Percentiles rank a stretch among this genome's conserved stretches.
Evolutionary conservation across 805 yeast species (phyloP).

Genomic region (Yueomyces sinensis): DNA sequence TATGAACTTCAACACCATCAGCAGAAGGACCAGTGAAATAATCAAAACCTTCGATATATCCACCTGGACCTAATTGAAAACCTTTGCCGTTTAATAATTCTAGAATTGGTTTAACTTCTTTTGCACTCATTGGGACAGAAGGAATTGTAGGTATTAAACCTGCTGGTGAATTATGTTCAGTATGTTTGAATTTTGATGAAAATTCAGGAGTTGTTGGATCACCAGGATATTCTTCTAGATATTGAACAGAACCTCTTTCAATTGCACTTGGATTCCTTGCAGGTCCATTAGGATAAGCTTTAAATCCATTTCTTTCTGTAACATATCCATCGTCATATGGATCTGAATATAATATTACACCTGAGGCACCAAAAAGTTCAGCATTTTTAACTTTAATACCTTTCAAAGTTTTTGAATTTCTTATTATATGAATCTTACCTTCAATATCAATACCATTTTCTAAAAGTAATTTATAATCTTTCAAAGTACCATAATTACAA

Average conservation of each 20-base stretch:
- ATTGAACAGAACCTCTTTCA: constrained; percentile 49
- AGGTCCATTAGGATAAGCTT: constrained; percentile 49
- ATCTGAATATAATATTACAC: constrained; percentile 34
- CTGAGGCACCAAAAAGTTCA: constrained; percentile 47
- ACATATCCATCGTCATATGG: constrained; percentile 43
- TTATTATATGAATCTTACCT: constrained; percentile 46
- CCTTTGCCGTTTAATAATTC: constrained; percentile 27
- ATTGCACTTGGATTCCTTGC: constrained; percentile 51
- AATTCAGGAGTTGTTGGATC: constrained; percentile 72
- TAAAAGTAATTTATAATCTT: constrained; percentile 37
- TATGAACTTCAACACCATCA: constrained; percentile 18
- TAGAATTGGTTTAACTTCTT: constrained; percentile 31
- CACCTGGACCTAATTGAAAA: constrained; percentile 25
- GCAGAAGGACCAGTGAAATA: constrained; percentile 37
- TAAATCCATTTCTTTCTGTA: constrained; percentile 41
- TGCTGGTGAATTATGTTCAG: constrained; percentile 29
- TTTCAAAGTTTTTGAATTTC: constrained; percentile 36
- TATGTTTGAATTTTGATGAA: constrained; percentile 33
- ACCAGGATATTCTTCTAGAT: constrained; percentile 49
- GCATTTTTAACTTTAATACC: constrained; percentile 53
- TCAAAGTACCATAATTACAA: constrained; percentile 45
- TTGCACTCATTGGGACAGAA: constrained; percentile 35
- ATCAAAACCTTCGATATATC: constrained; percentile 29
- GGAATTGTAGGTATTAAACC: constrained; percentile 39
- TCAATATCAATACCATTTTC: constrained; percentile 30